phyloP scores from a whole-genome alignment of 805 yeast species.

The Saccharomycopsis selenospora region DNA sequence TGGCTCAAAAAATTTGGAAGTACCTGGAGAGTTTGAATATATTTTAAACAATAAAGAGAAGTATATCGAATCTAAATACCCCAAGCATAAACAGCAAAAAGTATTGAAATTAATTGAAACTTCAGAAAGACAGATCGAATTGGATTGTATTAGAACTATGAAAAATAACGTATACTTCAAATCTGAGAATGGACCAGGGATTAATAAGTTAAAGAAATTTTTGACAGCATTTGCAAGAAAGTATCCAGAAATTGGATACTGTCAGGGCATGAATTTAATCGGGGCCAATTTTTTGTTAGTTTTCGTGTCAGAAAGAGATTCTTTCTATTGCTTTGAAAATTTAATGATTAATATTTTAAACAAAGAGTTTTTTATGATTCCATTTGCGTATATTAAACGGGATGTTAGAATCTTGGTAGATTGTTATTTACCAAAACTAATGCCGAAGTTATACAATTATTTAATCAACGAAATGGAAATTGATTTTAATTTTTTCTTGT shows the following conservation, averaged over 20 bases:
- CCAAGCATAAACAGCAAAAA: background rate
- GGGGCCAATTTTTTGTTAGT: conserved; percentile 43
- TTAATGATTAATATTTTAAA: conserved; percentile 45
- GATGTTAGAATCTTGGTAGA: conserved; percentile 35
- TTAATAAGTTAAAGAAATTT: conserved; percentile 38
- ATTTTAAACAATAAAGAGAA: conserved; percentile 23
- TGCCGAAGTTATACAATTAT: conserved; percentile 37
- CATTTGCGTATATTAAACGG: conserved; percentile 31
- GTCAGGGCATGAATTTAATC: conserved; percentile 58
- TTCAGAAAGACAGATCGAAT: conserved; percentile 40
- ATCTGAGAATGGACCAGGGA: conserved; percentile 47
- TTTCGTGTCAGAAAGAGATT: conserved; percentile 40
- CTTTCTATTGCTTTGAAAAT: conserved; percentile 47
- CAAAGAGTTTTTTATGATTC: conserved; percentile 33
- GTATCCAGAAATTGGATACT: conserved; percentile 44
- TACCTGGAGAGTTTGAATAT: conserved; percentile 41
- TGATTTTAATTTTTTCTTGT: conserved; percentile 42
- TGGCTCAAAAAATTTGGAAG: conserved; percentile 37
- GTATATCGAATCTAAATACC: background rate
- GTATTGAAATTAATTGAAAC: background rate
- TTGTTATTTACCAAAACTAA: conserved; percentile 28
- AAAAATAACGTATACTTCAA: conserved; percentile 48
- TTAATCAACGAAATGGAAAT: conserved; percentile 30
- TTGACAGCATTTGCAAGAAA: conserved; percentile 43
- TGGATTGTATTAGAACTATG: conserved; percentile 49